Evolutionary conservation across 163 green algal species (phyloP).

Genomic region (Scenedesmus sp.): DNA sequence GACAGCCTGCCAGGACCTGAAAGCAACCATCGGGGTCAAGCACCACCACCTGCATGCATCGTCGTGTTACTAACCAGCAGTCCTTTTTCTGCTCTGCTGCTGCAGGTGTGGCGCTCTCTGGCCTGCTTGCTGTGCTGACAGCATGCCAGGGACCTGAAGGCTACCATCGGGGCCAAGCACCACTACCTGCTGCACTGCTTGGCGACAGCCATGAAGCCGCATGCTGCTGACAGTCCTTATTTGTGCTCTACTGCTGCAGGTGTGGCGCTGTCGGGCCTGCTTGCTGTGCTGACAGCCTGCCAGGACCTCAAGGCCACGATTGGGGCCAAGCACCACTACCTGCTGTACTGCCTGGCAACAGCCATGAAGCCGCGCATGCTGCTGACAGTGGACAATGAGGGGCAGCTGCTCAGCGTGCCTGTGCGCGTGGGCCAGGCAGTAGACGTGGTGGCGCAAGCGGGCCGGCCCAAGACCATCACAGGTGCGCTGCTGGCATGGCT

Average conservation of each 20-base stretch:
- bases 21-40: conserved; percentile 86
- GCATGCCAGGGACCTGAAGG: conserved; percentile 84
- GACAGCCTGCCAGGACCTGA: conserved; percentile 83
- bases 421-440: conserved; percentile 95
- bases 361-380: conserved; percentile 98
- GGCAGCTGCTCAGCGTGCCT: conserved; percentile 87
- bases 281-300: conserved; percentile 83
- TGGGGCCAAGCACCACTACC: conserved; percentile 91
- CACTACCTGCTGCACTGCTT: conserved; percentile 54
- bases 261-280: conserved; percentile 86
- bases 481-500: conserved; percentile 37
- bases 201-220: conserved; percentile 69
- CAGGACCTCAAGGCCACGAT: conserved; percentile 90
- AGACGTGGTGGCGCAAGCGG: conserved; percentile 96
- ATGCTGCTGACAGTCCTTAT: background rate
- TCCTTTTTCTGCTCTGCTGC: background rate
- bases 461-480: conserved; percentile 98
- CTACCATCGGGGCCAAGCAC: conserved; percentile 87
- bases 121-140: conserved; percentile 60
- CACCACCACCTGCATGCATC: conserved; percentile 84
- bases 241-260: conserved; percentile 58
- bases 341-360: conserved; percentile 92
- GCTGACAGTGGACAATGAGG: conserved; percentile 92
- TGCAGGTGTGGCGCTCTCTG: conserved; percentile 81
- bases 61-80: background rate